phyloP scores from a whole-genome alignment of 306 rosid species.

The Comarum palustre region DNA sequence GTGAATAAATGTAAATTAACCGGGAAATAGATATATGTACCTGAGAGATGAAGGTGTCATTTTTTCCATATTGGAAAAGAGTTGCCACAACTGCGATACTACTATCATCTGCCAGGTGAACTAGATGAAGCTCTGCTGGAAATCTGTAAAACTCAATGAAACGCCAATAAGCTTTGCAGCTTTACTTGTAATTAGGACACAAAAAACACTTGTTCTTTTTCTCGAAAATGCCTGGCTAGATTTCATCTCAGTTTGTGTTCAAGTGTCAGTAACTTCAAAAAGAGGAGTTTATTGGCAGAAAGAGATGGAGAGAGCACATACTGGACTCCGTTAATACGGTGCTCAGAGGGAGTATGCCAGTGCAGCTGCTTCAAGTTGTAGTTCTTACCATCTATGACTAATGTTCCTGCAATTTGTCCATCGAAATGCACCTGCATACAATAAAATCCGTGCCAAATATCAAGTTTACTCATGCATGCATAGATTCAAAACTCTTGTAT shows the following conservation, averaged over 20 bases:
- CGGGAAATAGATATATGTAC: constrained; percentile 24
- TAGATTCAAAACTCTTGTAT: neutral
- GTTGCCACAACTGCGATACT: constrained; percentile 49
- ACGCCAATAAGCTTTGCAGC: neutral
- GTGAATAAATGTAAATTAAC: neutral
- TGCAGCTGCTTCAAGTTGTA: constrained; percentile 64
- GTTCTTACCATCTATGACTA: constrained; percentile 49
- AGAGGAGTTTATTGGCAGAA: neutral
- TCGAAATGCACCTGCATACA: constrained; percentile 53
- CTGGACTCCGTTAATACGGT: constrained; percentile 51
- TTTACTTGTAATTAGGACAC: neutral
- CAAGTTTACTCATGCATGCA: neutral
- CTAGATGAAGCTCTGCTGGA: constrained; percentile 65
- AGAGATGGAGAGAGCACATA: constrained; percentile 32
- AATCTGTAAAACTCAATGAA: constrained; percentile 27
- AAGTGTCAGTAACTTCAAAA: neutral
- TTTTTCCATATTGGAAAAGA: constrained; percentile 49
- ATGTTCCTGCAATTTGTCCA: constrained; percentile 39
- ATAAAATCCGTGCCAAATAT: neutral
- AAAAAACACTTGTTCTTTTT: neutral
- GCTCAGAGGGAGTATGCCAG: constrained; percentile 93
- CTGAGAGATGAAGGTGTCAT: constrained; percentile 54
- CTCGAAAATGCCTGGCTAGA: too few relatives aligned
- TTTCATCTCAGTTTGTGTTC: neutral
- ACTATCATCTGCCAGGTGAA: constrained; percentile 52